Evolutionary conservation across 768 basidiomycete genomes (phyloP).

Genomic region (Suillus subluteus): DNA sequence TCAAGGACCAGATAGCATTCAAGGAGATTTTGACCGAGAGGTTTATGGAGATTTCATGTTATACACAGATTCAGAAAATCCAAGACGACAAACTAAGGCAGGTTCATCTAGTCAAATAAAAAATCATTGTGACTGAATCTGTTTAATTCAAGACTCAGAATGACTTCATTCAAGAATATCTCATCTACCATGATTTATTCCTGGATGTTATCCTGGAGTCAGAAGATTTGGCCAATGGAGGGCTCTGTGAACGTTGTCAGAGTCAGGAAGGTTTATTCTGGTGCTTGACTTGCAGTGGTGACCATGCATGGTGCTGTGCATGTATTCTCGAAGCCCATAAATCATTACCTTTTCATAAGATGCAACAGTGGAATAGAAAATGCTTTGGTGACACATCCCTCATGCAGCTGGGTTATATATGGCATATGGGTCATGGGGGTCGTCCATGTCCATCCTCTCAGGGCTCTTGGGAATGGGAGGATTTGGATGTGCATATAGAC

Average conservation of each 20-base stretch:
- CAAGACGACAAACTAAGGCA: conserved; percentile 6
- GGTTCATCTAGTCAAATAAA: background rate
- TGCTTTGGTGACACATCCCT: conserved; percentile 20
- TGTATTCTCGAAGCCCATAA: background rate
- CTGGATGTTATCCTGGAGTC: conserved; percentile 5
- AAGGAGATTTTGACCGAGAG: background rate
- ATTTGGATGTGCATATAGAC: background rate
- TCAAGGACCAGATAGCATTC: background rate
- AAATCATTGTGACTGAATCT: background rate
- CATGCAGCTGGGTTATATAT: conserved; percentile 22
- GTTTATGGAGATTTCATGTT: background rate
- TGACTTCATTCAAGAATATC: conserved; percentile 9
- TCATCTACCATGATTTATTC: background rate
- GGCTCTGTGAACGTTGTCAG: background rate
- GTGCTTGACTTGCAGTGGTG: conserved; percentile 11
- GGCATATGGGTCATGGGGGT: conserved; percentile 28
- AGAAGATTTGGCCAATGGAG: background rate
- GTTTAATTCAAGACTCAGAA: conserved; percentile 10
- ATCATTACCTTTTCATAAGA: conserved; percentile 20
- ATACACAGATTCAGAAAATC: background rate
- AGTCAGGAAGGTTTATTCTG: background rate
- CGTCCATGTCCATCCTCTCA: conserved; percentile 17
- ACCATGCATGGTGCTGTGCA: conserved; percentile 1
- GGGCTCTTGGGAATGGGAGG: background rate
- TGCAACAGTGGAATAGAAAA: conserved; percentile 25